Evolutionary conservation across 371 early-diverging fungal genomes (phyloP), one percentile per base, ranked within the genome.

Genomic region (Syncephalastrum racemosum): DNA sequence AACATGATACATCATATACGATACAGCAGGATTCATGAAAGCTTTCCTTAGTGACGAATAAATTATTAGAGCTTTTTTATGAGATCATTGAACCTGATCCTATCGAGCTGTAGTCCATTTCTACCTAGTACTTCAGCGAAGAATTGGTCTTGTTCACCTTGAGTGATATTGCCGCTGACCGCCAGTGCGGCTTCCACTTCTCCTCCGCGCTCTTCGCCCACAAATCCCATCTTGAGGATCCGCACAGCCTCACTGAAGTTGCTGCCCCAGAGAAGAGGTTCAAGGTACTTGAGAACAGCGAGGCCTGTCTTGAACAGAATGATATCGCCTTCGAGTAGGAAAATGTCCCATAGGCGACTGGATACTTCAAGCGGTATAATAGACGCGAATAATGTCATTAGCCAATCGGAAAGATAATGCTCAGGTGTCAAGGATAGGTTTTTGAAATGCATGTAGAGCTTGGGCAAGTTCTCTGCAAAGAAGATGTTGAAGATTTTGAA

Each of bases 401-500:
- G 76, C 81, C 77, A 79, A 51, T 76, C 76, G 0, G 75, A 72
- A 8, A 79, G 45, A 46, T 76, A 79, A 42, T 79, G 72, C 15
- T 79, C 76, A 1, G 80, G 80, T 31, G 77, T 76, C n/a, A 79
- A 54, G 0, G 74, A 62, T 22, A 79, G 40, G 46, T 76, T 76
- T 49, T 76, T 76, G 55, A 79, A 79, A 51, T 79, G 80, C 6
- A 79, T 59, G 22, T 76, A 79, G 0, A 79, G 64, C 42, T 79
- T 79, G 19, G 76, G 76, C 13, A 79, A 45, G 45, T 79, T 73
- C 47, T 79, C 80, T 22, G 80, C 80, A 61, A 79, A 79, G 0
- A 74, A 58, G 13, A 79, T 71, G 50, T 79, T 79, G 47, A 79
- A 79, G 1, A 79, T 67, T 23, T 79, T 79, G 62, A 72, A 76